These are phyloP conservation scores for Malus asiatica DNA, from an alignment of 306 rosid genomes.

Conservation along the genomic window DNA sequence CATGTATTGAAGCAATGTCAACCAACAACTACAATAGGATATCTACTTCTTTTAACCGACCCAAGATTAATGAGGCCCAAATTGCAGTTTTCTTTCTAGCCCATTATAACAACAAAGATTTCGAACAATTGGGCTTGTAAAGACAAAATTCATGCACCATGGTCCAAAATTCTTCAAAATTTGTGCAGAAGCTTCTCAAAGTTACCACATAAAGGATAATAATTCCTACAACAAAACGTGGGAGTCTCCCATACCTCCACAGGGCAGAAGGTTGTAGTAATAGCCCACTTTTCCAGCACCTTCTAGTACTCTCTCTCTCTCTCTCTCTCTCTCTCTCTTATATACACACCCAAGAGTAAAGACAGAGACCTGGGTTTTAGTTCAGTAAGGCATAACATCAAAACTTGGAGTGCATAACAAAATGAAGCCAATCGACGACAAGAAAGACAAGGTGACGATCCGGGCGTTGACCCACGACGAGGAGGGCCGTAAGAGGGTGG, in stretches of 20 bases:
- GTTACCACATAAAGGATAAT: not conserved
- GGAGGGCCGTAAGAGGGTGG: slow-evolving; percentile 53
- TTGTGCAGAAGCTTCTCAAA: not conserved
- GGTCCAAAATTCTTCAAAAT: not conserved
- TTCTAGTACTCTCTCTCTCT: not conserved
- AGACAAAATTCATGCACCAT: not conserved
- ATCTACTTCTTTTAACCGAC: too few species aligned
- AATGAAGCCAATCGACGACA: slow-evolving; percentile 53
- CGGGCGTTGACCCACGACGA: slow-evolving; percentile 56
- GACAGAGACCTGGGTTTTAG: not conserved
- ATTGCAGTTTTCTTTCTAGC: not conserved
- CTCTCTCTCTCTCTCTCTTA: not conserved
- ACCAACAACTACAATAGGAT: too few species aligned
- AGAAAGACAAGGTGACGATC: slow-evolving; percentile 42
- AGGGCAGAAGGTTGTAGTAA: slow-evolving; percentile 23
- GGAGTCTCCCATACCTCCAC: not conserved
- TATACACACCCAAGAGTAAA: not conserved
- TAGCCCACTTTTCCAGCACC: not conserved
- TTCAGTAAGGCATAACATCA: not conserved
- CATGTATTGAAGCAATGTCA: too few species aligned
- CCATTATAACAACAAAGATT: not conserved
- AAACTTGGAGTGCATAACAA: not conserved
- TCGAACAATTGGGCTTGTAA: not conserved
- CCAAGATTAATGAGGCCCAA: not conserved
- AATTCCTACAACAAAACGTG: slow-evolving; percentile 9